Evolutionary conservation across 257 asterid genomes (phyloP).

Genomic region (Lycium barbarum): DNA sequence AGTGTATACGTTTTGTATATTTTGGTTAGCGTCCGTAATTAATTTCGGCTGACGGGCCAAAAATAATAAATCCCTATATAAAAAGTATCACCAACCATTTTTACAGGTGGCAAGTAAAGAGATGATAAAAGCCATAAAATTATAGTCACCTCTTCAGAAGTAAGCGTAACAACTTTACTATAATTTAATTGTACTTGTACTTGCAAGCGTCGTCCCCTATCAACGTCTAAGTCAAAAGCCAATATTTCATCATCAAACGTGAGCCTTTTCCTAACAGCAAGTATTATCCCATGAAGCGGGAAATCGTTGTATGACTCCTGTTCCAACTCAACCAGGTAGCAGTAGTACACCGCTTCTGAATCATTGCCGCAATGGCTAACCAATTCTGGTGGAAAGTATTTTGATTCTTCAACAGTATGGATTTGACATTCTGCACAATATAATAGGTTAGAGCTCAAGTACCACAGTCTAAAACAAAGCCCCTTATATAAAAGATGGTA

Average conservation of each 20-base stretch:
- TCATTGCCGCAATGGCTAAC: slow-evolving; percentile 40
- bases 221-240: slow-evolving; percentile 56
- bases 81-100: not conserved
- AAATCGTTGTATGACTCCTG: slow-evolving; percentile 42
- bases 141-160: slow-evolving; percentile 52
- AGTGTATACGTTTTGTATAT: too few relatives aligned
- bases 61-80: too few relatives aligned
- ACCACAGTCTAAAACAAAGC: not conserved
- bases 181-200: slow-evolving; percentile 43
- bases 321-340: slow-evolving; percentile 59
- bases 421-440: slow-evolving; percentile 46
- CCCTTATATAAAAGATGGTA: not conserved
- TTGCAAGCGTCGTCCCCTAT: slow-evolving; percentile 50
- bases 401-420: slow-evolving; percentile 47
- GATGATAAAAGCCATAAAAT: not conserved
- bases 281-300: slow-evolving; percentile 52
- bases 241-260: slow-evolving; percentile 44
- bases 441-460: not conserved
- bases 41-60: too few relatives aligned
- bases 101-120: not conserved
- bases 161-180: slow-evolving; percentile 42
- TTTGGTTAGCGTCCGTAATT: too few relatives aligned
- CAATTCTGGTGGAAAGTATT: slow-evolving; percentile 69
- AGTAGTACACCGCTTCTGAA: slow-evolving; percentile 40
- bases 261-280: slow-evolving; percentile 60